Percentiles rank a stretch among this genome's conserved stretches.
These are phyloP conservation scores for Globisporangium viniferum DNA, from an alignment of 352 stramenopile species.

Conservation along the genomic window DNA sequence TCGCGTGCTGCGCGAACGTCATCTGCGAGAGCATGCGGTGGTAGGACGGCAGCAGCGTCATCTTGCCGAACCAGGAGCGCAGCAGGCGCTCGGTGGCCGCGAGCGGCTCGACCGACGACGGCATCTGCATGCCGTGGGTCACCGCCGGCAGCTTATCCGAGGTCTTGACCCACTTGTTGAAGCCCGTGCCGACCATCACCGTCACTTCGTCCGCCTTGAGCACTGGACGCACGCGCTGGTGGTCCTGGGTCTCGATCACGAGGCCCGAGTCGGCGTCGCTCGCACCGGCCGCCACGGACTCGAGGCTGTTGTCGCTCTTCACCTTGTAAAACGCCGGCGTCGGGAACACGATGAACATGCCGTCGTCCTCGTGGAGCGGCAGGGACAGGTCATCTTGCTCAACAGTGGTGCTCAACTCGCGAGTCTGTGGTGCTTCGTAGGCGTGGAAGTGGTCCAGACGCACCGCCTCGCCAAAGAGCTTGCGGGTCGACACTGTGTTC, in stretches of 20 bases:
- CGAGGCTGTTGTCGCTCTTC: conserved; percentile 26
- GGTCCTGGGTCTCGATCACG: conserved; percentile 45
- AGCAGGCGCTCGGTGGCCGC: conserved; percentile 29
- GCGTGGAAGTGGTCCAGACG: conserved; percentile 65
- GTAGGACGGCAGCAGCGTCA: conserved; percentile 53
- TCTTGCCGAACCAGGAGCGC: conserved; percentile 60
- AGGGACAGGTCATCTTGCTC: conserved; percentile 37
- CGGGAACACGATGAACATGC: conserved; percentile 56
- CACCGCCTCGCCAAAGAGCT: conserved; percentile 50
- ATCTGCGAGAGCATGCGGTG: conserved; percentile 48
- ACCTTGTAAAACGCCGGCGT: conserved; percentile 56
- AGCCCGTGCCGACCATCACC: conserved; percentile 60
- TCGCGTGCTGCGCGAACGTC: conserved; percentile 41
- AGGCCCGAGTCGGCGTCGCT: conserved; percentile 42
- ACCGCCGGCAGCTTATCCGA: conserved; percentile 45
- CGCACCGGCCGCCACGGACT: conserved; percentile 20
- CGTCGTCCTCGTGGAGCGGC: conserved; percentile 54
- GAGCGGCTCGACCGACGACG: conserved; percentile 23
- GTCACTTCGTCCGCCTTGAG: conserved; percentile 50
- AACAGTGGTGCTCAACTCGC: conserved; percentile 1
- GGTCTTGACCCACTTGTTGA: conserved; percentile 47
- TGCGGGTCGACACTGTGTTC: conserved; percentile 33
- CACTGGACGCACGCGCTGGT: conserved; percentile 40
- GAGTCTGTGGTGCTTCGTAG: conserved; percentile 33
- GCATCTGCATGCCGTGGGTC: conserved; percentile 61